Base-by-base conservation (phyloP, 768 basidiomycete genomes). In the Pholiota conissans region DNA sequence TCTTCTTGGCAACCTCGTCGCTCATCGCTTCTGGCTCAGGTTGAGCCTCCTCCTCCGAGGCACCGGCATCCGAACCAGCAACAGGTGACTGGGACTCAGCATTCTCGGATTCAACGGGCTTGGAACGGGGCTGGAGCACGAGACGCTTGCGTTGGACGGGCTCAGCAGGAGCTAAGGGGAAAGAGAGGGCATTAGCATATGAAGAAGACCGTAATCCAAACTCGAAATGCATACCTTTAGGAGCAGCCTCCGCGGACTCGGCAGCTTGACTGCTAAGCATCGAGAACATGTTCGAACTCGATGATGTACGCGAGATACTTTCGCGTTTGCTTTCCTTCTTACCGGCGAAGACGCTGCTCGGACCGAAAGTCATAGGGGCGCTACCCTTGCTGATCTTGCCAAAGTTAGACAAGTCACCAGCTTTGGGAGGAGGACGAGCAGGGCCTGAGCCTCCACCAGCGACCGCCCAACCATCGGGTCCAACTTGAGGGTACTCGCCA, bases 391-490 rank as follows among this genome's bases (percentile, higher is more conserved):
- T 86, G 69, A 96, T 90, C 78, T 95, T 93, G 63, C 94, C 93
- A 62, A 96, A 95, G 59, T 89, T 82, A 40, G 90, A 87, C 52
- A 95, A 77, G 71, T 95, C 92, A 20, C 93, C 93, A 49, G 86
- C 92, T 74, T 93, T 90, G 56, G 89, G 73, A 37, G 84, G 84
- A 26, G 85, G 82, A 22, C 86, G 84, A 53, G 81, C 64, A 32
- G 80, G 52, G 35, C 74, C 73, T 27, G 74, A 69, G 34, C 76
- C 75, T 52, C 69, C 67, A 56, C 82, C 79, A 51, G 87, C 84
- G 18, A 87, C 86, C 32, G 90, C 84, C 95, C 95, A 98, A n/a
- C 92, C 92, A 58, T 98, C 95, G 28, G 88, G 81, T 26, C 85
- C 86, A 54, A 80, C 75, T 55, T 84, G 84, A 14, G 80, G 74